Evolutionary conservation across 306 rosid genomes (phyloP).

Genomic region (Hylodesmum podocarpum): DNA sequence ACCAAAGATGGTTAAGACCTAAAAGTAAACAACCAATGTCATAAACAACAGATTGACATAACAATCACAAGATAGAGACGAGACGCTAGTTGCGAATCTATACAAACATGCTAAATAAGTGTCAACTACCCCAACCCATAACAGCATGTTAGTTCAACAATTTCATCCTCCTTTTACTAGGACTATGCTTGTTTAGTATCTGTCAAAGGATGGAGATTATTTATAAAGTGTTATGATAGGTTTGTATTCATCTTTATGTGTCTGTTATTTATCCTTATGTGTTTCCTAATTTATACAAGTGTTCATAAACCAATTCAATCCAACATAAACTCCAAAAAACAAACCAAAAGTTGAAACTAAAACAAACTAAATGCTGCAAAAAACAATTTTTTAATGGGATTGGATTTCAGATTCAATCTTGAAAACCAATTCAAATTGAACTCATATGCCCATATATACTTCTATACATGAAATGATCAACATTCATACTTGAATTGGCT

Average conservation of each 20-base stretch:
- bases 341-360: neutral
- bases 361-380: neutral
- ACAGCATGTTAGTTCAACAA: slow-evolving; percentile 9
- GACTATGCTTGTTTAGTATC: slow-evolving; percentile 2
- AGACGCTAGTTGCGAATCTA: neutral
- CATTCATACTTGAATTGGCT: neutral
- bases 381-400: neutral
- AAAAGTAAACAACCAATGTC: neutral
- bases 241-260: neutral
- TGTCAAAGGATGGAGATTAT: neutral
- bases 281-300: neutral
- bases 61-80: slow-evolving; percentile 19
- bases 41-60: neutral
- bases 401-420: neutral
- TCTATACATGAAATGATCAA: neutral
- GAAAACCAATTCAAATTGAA: neutral
- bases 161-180: slow-evolving; percentile 2
- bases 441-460: neutral
- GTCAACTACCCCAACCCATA: neutral
- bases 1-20: neutral
- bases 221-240: neutral
- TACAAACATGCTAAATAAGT: neutral
- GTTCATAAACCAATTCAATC: neutral
- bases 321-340: neutral
- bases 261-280: neutral